A percentile compares a stretch with the other conserved stretches of the same genome.
These are phyloP conservation scores for Polyporus arcularius DNA, from an alignment of 768 basidiomycete species.

Conservation along the genomic window DNA sequence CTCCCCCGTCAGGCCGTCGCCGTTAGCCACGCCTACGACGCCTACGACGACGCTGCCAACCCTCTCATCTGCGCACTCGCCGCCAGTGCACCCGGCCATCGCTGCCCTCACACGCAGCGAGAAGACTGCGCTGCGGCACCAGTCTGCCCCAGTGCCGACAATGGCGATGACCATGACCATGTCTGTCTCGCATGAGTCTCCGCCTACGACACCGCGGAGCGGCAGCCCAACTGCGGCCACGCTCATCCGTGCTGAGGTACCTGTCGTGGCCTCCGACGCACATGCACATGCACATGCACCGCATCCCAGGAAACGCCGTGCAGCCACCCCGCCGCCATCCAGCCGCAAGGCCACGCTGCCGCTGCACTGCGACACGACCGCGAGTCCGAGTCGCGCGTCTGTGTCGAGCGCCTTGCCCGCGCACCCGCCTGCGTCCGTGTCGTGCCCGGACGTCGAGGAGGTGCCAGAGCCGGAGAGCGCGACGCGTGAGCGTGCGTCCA, in stretches of 20 bases:
- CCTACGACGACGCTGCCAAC: not conserved
- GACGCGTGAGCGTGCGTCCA: constrained; percentile 4
- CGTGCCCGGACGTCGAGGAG: not conserved
- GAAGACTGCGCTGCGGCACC: not conserved
- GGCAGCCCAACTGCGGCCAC: not conserved
- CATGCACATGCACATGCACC: not conserved
- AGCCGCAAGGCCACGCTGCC: constrained; percentile 2
- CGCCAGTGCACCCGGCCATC: not conserved
- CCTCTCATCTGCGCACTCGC: no score
- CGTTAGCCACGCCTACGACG: not conserved
- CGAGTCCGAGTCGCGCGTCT: not conserved
- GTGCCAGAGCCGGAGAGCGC: constrained; percentile 2
- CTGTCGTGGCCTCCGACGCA: not conserved
- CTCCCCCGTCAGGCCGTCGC: not conserved
- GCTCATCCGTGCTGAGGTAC: no score
- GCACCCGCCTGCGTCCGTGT: not conserved
- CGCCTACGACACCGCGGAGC: not conserved
- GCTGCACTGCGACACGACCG: not conserved
- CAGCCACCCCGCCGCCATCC: constrained; percentile 3
- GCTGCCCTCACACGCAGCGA: not conserved
- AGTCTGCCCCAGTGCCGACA: not conserved
- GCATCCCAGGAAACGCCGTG: constrained; percentile 1
- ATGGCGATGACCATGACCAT: not conserved
- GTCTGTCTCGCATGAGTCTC: not conserved
- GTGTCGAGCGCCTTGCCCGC: not conserved